Conservation (phyloP, 176 grass and related monocot species). For the Oropetium thomaeum region DNA sequence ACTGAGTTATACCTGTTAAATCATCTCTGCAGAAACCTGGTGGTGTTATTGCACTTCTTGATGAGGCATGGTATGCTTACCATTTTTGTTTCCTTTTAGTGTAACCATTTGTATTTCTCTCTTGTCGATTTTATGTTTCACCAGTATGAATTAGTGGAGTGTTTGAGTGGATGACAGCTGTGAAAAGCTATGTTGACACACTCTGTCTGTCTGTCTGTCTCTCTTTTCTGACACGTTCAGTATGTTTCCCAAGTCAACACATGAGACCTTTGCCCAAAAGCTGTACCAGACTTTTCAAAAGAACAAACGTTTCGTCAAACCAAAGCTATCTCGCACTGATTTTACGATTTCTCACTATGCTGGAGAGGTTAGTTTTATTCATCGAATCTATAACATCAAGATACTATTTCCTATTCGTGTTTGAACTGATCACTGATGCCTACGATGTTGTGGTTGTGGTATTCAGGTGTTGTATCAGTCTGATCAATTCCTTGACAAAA, state of each 20-base stretch:
- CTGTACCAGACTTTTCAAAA: constrained; percentile 94
- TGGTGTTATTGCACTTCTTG: constrained; percentile 95
- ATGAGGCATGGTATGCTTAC: constrained; percentile 87
- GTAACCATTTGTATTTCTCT: constrained; percentile 21
- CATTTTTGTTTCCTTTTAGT: constrained; percentile 32
- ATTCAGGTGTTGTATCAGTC: constrained; percentile 85
- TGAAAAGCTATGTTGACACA: constrained; percentile 26
- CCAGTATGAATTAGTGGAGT: background rate
- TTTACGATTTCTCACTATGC: constrained; percentile 91
- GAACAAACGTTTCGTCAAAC: constrained; percentile 88
- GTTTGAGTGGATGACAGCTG: constrained; percentile 20
- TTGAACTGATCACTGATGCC: constrained; percentile 22
- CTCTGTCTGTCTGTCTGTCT: no score
- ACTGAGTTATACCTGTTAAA: background rate
- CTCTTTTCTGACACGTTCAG: constrained; percentile 38
- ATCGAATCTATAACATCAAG: constrained; percentile 3
- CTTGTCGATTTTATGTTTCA: constrained; percentile 24
- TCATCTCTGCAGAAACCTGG: constrained; percentile 84
- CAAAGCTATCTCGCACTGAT: constrained; percentile 94
- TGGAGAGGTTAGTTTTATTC: constrained; percentile 71
- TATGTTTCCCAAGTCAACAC: constrained; percentile 98
- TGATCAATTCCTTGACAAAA: constrained; percentile 96
- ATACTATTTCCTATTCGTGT: background rate
- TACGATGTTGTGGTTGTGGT: constrained; percentile 13
- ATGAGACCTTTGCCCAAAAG: constrained; percentile 96